phyloP scores from a whole-genome alignment of 441 rosid species.

The Populus hybrid region DNA sequence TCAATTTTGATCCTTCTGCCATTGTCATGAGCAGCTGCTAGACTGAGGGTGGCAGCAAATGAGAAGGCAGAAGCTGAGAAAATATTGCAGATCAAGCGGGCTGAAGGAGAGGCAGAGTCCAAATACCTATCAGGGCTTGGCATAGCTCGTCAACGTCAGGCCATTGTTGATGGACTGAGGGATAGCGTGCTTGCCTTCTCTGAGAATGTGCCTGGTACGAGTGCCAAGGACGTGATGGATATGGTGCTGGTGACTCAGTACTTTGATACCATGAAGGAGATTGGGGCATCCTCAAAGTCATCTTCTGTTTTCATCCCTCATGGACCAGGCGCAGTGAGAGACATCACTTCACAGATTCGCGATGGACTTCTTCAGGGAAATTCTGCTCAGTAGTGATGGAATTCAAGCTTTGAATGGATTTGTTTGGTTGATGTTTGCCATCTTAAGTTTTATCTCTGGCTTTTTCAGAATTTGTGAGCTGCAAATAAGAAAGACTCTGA shows the following conservation, averaged over 20 bases:
- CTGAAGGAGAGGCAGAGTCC: too few relatives aligned
- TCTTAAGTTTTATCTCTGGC: neutral
- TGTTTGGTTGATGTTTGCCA: neutral
- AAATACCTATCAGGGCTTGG: too few relatives aligned
- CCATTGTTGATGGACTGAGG: too few relatives aligned
- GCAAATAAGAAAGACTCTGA: neutral
- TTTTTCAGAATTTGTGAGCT: neutral
- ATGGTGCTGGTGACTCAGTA: conserved; percentile 42
- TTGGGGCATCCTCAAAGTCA: conserved; percentile 43
- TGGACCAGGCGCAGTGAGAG: conserved; percentile 38
- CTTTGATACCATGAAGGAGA: conserved; percentile 45
- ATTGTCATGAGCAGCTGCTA: too few relatives aligned
- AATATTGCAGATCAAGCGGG: too few relatives aligned
- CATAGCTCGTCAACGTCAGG: too few relatives aligned
- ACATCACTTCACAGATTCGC: conserved; percentile 31
- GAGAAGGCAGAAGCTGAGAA: too few relatives aligned
- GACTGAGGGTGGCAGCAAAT: too few relatives aligned
- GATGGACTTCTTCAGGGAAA: conserved; percentile 37
- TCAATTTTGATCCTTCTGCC: too few relatives aligned
- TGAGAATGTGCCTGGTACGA: neutral
- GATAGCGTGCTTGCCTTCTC: too few relatives aligned
- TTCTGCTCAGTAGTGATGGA: neutral
- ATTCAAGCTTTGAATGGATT: neutral
- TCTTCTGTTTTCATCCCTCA: conserved; percentile 41
- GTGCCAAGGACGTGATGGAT: conserved; percentile 43